A percentile compares a stretch with the other conserved stretches of the same genome.
Evolutionary conservation across 73 alveolate genomes (phyloP).

Genomic region (Paraurostyla sp.): DNA sequence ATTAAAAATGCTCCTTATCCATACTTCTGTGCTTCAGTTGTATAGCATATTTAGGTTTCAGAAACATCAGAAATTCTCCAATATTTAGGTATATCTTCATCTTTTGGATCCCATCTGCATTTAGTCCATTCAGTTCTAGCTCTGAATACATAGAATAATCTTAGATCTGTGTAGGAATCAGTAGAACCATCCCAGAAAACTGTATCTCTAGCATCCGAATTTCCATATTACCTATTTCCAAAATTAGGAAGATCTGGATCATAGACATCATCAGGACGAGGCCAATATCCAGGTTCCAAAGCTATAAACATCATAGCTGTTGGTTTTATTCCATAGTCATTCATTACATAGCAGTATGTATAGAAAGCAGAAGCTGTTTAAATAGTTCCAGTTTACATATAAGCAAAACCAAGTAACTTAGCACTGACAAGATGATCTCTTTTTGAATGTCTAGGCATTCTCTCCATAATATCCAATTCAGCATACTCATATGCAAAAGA

Average conservation of each 20-base stretch:
- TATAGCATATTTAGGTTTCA: conserved; percentile 83
- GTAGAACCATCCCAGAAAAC: conserved; percentile 60
- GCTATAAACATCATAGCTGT: conserved; percentile 71
- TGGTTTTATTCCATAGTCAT: conserved; percentile 91
- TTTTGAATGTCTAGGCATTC: conserved; percentile 90
- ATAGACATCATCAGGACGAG: conserved; percentile 65
- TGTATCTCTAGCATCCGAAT: background rate
- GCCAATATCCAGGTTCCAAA: conserved; percentile 72
- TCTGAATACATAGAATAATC: conserved; percentile 61
- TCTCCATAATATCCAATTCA: conserved; percentile 90
- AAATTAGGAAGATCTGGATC: conserved; percentile 38
- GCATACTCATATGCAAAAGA: conserved; percentile 94
- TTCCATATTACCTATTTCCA: conserved; percentile 72
- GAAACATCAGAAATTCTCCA: conserved; percentile 62
- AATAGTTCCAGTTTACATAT: conserved; percentile 73
- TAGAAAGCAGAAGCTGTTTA: conserved; percentile 71
- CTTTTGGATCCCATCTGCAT: conserved; percentile 72
- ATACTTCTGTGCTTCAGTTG: conserved; percentile 95
- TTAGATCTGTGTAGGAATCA: conserved; percentile 67
- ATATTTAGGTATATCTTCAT: conserved; percentile 50
- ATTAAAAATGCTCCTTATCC: conserved; percentile 95
- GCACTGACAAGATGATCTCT: conserved; percentile 87
- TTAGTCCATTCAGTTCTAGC: conserved; percentile 70
- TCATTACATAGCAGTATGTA: conserved; percentile 77
- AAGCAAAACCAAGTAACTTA: conserved; percentile 76